These are phyloP conservation scores for Rhizophlyctis rosea DNA, from an alignment of 192 early-diverging fungal genomes.

Conservation along the genomic window DNA sequence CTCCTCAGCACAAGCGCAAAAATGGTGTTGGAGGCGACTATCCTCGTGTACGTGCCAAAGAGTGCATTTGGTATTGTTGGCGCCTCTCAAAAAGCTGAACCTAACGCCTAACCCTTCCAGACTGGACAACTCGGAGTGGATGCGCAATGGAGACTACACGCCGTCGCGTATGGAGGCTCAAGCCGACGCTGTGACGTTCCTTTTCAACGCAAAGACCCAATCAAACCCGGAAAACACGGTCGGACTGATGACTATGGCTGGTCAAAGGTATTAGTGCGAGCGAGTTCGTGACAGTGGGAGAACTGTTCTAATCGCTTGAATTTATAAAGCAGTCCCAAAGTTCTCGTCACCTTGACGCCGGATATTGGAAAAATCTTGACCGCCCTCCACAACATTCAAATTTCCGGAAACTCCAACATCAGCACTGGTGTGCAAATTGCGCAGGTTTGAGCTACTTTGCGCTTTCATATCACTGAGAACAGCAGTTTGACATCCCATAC, in stretches of 20 bases:
- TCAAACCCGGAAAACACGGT: conserved; percentile 96
- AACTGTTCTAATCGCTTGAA: neutral
- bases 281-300: neutral
- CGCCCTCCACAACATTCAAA: conserved; percentile 74
- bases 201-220: conserved; percentile 88
- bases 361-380: conserved; percentile 89
- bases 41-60: conserved; percentile 68
- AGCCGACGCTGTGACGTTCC: conserved; percentile 85
- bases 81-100: neutral
- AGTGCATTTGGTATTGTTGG: neutral
- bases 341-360: conserved; percentile 84
- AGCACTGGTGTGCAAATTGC: conserved; percentile 92
- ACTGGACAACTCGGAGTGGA: conserved; percentile 98
- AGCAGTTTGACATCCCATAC: too few species aligned
- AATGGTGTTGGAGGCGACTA: conserved; percentile 91
- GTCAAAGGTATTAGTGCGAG: conserved; percentile 62
- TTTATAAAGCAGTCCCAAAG: conserved; percentile 67
- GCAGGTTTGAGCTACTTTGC: too few species aligned
- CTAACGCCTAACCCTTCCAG: conserved; percentile 14
- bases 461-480: too few species aligned
- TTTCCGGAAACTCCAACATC: conserved; percentile 72
- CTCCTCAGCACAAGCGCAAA: too few species aligned
- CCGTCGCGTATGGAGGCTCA: conserved; percentile 92
- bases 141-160: conserved; percentile 97
- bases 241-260: conserved; percentile 91